Evolutionary conservation across 192 early-diverging fungal genomes (phyloP), one percentile per base, ranked within the genome.

Genomic region (Coemansia sp.): DNA sequence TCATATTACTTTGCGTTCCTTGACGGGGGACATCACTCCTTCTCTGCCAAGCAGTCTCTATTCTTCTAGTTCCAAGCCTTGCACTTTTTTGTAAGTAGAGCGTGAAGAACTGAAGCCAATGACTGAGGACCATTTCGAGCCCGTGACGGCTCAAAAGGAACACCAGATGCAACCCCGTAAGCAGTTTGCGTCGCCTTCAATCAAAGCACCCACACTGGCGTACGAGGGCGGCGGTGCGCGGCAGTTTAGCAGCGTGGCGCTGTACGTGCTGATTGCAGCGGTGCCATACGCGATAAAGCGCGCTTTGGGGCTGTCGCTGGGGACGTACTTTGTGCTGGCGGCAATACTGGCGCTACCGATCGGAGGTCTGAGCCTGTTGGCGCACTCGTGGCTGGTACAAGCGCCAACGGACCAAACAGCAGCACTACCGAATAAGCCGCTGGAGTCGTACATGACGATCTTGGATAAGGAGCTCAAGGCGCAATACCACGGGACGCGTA

Each of bases 361-460:
- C 58, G 91, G 95, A 63, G 91, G 88, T 14, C 74, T 83, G 42
- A 88, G 80, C 71, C 87, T 97, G 55, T 68, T 89, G 54, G 71
- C 79, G 59, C 88, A 82, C 72, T 90, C 92, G 59, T 85, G 78
- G 69, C 84, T 87, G 61, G 85, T 89, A 25, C 69, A 85, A 17
- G 84, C 88, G 33, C 80, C 80, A 5, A 82, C 80, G 25, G 80
- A 82, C 58, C 80, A 88, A 80, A 82, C 79, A 46, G 89, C 86
- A 61, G 85, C 85, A 70, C 86, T 96, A 36, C 94, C 97, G 33
- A 90, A 88, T 74, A 86, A 88, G 75, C 84, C 84, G 51, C 60
- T 95, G 51, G 93, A 95, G 83, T 85, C 89, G 25, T 98, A 98
- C 88, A 84, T 98, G 63, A 91, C 82, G 36, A 90, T 98, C 83